Percentiles rank a stretch among this genome's conserved stretches.
These are phyloP conservation scores for Didymosphaeria variabile DNA, from an alignment of 2,329 filamentous ascomycete genomes.

Conservation along the genomic window DNA sequence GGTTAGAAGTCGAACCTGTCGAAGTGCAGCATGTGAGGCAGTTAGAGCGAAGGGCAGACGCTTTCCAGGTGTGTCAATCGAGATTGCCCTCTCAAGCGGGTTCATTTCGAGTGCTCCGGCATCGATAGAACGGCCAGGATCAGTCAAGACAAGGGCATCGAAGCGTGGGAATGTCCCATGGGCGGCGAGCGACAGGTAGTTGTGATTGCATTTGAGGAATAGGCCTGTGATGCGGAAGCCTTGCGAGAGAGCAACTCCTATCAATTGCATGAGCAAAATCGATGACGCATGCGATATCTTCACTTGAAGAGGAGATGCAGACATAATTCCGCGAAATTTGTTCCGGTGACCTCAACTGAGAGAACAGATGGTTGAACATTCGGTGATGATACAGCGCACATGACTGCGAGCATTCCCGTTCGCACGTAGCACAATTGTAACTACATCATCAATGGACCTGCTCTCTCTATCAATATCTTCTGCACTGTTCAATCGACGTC, in stretches of 20 bases:
- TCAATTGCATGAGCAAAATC: not conserved
- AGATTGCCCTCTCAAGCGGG: not conserved
- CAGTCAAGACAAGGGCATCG: too few relatives aligned
- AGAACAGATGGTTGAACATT: too few relatives aligned
- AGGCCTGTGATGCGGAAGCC: not conserved
- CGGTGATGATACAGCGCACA: too few relatives aligned
- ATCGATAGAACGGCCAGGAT: not conserved
- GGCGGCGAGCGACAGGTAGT: not conserved
- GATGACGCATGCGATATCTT: too few relatives aligned
- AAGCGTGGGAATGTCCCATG: not conserved
- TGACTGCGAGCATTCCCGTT: too few relatives aligned
- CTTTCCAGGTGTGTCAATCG: not conserved
- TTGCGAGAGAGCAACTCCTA: not conserved
- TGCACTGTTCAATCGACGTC: too few relatives aligned
- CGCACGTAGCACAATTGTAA: too few relatives aligned
- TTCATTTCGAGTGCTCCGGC: not conserved
- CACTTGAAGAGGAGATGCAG: too few relatives aligned
- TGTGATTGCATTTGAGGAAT: not conserved
- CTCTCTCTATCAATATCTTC: too few relatives aligned
- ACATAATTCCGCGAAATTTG: too few relatives aligned
- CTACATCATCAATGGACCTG: too few relatives aligned
- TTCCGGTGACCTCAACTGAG: too few relatives aligned
- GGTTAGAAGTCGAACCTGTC: not conserved
- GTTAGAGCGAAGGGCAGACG: not conserved
- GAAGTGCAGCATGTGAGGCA: not conserved